These are phyloP conservation scores for Hygrocybe punicea DNA, from an alignment of 768 basidiomycete species.

Conservation along the genomic window DNA sequence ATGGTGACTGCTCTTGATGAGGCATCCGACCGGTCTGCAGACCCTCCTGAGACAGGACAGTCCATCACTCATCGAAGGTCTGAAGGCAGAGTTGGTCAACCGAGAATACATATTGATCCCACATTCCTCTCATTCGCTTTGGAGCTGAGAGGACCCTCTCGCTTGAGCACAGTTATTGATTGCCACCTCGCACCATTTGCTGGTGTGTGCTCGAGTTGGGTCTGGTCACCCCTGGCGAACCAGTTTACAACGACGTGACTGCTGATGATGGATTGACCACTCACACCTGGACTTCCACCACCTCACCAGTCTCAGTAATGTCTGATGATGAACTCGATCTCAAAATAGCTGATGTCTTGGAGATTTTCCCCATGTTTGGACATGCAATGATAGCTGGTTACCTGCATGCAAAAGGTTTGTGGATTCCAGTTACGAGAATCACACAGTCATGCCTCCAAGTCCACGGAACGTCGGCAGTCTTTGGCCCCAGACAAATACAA, in stretches of 20 bases:
- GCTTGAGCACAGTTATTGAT: constrained; percentile 11
- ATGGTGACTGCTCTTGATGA: constrained; percentile 16
- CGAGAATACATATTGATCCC: constrained; percentile 21
- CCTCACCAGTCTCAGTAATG: constrained; percentile 9
- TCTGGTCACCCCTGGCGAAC: constrained; percentile 15
- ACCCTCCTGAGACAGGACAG: constrained; percentile 8
- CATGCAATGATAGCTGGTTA: constrained; percentile 15
- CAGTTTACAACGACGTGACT: constrained; percentile 9
- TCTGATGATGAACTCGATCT: constrained; percentile 15
- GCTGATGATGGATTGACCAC: constrained; percentile 11
- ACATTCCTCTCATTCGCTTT: constrained; percentile 17
- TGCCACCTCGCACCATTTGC: constrained; percentile 13
- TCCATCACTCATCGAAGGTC: not conserved
- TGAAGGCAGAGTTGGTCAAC: constrained; percentile 18
- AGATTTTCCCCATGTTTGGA: constrained; percentile 20
- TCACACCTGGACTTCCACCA: constrained; percentile 7
- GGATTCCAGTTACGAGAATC: constrained; percentile 12
- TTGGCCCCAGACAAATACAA: constrained; percentile 17
- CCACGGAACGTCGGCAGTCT: constrained; percentile 13
- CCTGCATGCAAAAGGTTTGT: constrained; percentile 9
- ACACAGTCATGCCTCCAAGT: constrained; percentile 13
- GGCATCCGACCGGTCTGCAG: constrained; percentile 10
- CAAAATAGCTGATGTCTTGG: constrained; percentile 5
- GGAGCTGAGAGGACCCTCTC: constrained; percentile 15
- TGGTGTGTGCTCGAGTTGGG: constrained; percentile 19